phyloP scores from a whole-genome alignment of 2,329 filamentous ascomycete species.

The Septoria linicola region DNA sequence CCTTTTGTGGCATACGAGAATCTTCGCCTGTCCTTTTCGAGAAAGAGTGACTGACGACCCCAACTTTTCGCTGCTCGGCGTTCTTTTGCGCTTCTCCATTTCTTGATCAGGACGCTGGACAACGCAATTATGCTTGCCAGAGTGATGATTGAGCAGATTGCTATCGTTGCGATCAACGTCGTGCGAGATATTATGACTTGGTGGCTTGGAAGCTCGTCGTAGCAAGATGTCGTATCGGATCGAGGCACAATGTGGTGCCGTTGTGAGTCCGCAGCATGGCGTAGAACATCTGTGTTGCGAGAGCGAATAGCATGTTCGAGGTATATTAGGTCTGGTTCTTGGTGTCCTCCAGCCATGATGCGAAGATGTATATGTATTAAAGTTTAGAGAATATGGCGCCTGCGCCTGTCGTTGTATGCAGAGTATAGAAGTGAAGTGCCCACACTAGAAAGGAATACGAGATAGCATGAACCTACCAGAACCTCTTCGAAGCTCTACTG shows the following conservation, averaged over 20 bases:
- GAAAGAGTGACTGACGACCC: conserved; percentile 26
- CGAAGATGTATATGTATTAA: neutral
- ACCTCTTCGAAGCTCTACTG: neutral
- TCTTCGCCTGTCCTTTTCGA: conserved; percentile 16
- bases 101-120: conserved; percentile 22
- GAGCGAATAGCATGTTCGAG: conserved; percentile 12
- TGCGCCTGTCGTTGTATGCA: neutral
- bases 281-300: conserved; percentile 7
- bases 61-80: conserved; percentile 23
- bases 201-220: conserved; percentile 11
- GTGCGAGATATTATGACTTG: conserved; percentile 31
- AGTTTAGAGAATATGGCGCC: conserved; percentile 7
- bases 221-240: conserved; percentile 10
- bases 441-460: neutral
- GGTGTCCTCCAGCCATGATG: conserved; percentile 1
- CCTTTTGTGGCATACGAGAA: conserved; percentile 31
- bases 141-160: conserved; percentile 27
- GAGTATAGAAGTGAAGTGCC: neutral
- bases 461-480: neutral
- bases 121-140: conserved; percentile 27
- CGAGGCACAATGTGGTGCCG: neutral
- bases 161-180: conserved; percentile 28
- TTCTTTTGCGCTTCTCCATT: conserved; percentile 21
- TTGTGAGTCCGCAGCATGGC: neutral
- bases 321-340: conserved; percentile 7